These are phyloP conservation scores for Lodderomyces theae DNA, from an alignment of 1,139 yeast species.

Conservation along the genomic window DNA sequence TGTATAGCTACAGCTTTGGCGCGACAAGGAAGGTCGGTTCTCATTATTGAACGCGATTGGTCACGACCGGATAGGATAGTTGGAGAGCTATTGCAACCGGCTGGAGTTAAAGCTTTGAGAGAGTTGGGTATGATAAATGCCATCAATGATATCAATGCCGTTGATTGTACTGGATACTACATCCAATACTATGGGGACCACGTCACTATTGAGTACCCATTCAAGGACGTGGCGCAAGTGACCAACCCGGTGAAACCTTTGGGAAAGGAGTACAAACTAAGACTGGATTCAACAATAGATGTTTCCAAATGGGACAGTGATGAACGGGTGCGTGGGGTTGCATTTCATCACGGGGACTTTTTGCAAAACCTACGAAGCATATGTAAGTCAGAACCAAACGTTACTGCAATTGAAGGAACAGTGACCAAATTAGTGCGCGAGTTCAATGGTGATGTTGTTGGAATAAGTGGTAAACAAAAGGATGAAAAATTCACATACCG, in stretches of 20 bases:
- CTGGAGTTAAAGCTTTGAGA: conserved; percentile 78
- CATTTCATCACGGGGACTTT: conserved; percentile 91
- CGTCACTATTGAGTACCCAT: conserved; percentile 69
- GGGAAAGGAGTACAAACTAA: conserved; percentile 52
- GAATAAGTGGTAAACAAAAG: conserved; percentile 51
- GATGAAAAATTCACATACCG: conserved; percentile 29
- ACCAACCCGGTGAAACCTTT: conserved; percentile 48
- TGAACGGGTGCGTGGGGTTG: conserved; percentile 69
- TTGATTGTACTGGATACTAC: conserved; percentile 75
- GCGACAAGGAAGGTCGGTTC: conserved; percentile 77
- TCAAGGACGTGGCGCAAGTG: conserved; percentile 46
- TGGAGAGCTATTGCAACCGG: conserved; percentile 96
- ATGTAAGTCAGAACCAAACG: conserved; percentile 66
- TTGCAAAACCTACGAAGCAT: conserved; percentile 71
- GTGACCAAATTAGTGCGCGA: conserved; percentile 60
- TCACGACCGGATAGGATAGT: conserved; percentile 91
- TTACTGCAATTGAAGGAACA: conserved; percentile 77
- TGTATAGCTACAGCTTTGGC: conserved; percentile 88
- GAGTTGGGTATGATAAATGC: conserved; percentile 81
- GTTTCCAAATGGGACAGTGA: conserved; percentile 56
- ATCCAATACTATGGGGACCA: conserved; percentile 60
- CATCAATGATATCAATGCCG: conserved; percentile 78
- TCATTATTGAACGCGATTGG: conserved; percentile 86
- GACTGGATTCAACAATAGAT: conserved; percentile 47
- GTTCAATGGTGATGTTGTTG: conserved; percentile 56